Evolutionary conservation across 495 filamentous ascomycete species (phyloP), one percentile per base, ranked within the genome.

Genomic region (Talaromyces proteolyticus): DNA sequence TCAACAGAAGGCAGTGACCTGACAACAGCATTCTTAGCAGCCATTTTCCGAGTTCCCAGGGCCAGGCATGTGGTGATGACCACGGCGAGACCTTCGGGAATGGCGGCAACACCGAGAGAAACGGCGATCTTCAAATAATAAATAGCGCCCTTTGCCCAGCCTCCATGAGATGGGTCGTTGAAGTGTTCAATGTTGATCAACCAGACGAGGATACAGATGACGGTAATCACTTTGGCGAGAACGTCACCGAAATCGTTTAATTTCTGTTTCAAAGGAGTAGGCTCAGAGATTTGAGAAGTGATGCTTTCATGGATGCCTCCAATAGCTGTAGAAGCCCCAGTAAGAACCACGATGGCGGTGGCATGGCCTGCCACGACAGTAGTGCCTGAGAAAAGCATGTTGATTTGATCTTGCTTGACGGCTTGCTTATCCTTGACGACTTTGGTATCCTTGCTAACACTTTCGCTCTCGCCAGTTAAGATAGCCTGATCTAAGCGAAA

Each of bases 101-200:
- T 98, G 49, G 94, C 94, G 22, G 94, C 94, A 24, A 99, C 94
- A 61, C 94, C 94, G 24, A 99, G 85, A 24, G 94, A 99, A 43
- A 99, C 94, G 24, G 94, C 94, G 66, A 99, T 99, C 80, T 99
- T 99, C 54, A 99, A 80, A 68, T 99, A 99, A 76, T 99, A 99
- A 57, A 99, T 97, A 45, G 94, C 94, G 50, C 94, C 94, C 74
- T 96, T 97, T 44, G 90, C 84, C 91, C 91, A 97, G 59, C 85
- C 86, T 51, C 91, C 91, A 64, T 96, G 91, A 46, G 87, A 81
- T 18, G 89, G 89, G 62, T 99, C 94, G 61, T 82, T 91, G 77
- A 99, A 99, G 69, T 99, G 87, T 53, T 86, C 84, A 53, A 96
- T 86, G 72, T 99, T 99, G 76, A 99, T 99, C 42, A 96, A 72